Evolutionary conservation across 2,329 filamentous ascomycete species (phyloP), one percentile per base, ranked within the genome.

Genomic region (Aspergillus floridensis): DNA sequence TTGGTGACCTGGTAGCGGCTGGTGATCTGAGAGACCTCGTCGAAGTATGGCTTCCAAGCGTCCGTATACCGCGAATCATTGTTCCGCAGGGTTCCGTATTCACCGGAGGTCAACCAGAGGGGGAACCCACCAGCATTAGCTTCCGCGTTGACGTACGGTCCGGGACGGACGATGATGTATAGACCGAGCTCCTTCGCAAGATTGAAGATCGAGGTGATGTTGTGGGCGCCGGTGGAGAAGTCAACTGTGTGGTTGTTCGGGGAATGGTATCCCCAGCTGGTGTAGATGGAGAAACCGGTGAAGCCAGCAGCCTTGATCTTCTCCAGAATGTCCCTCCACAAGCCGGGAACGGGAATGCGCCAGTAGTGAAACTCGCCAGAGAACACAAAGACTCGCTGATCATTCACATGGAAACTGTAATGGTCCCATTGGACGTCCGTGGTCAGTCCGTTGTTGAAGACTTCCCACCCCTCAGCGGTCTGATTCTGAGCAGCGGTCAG

Each of bases 61-160:
- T 63, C 66, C 0, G 68, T 70, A 53, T 72, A 73, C 2, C 70
- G 68, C 6, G 68, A 64, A 50, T 73, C 71, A 55, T 73, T 65
- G 41, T 73, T 70, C 21, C 71, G 63, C n/a, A 72, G 61, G n/a
- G 65, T 65, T 1, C 71, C 46, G 75, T 76, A 65, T 74, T 72
- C 58, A 62, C 84, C 86, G 0, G 85, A 87, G 0, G 85, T 87
- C 5, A 85, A 70, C 84, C 86, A 88, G 1, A 86, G 74, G 0
- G 86, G 84, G 58, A 86, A 84, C 0, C 86, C 86, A 32, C 86
- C 86, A 1, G 82, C 84, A 62, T 83, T 86, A 3, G 84, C 79
- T 67, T 88, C 86, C 1, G 85, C 86, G 62, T 88, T 88, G 59
- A 86, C 80, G 58, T 88, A 88, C 0, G 85, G 85, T 0, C 86